A percentile compares a stretch with the other conserved stretches of the same genome.
These are phyloP conservation scores for Fusarium cyanostomum DNA, from an alignment of 2,329 filamentous ascomycete genomes.

Conservation along the genomic window DNA sequence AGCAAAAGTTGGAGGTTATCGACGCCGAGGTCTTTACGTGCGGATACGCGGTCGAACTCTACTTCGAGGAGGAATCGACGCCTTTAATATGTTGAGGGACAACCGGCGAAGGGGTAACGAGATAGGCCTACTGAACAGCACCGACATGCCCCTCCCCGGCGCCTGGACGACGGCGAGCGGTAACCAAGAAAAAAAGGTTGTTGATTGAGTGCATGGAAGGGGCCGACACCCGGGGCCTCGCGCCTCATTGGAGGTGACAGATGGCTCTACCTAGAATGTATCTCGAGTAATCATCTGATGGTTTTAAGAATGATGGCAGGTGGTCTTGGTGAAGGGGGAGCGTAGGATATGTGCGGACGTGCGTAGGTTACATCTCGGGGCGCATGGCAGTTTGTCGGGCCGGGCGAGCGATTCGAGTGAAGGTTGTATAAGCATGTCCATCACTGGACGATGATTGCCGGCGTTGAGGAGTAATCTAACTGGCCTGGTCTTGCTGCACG, in stretches of 20 bases:
- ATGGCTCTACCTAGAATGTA: conserved; percentile 45
- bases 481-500: conserved; percentile 7
- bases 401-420: conserved; percentile 21
- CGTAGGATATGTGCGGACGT: conserved; percentile 34
- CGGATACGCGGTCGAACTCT: conserved; percentile 34
- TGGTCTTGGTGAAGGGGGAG: conserved; percentile 39
- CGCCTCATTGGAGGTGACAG: conserved; percentile 29
- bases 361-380: conserved; percentile 32
- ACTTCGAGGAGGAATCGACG: conserved; percentile 34
- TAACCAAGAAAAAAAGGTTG: conserved; percentile 28
- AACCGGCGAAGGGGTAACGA: conserved; percentile 24
- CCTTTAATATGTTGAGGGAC: conserved; percentile 37
- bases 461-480: conserved; percentile 24
- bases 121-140: conserved; percentile 32
- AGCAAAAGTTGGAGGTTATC: conserved; percentile 42
- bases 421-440: conserved; percentile 16
- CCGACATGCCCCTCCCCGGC: conserved; percentile 23
- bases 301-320: conserved; percentile 41
- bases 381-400: conserved; percentile 15
- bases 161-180: conserved; percentile 28
- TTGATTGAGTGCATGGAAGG: conserved; percentile 35
- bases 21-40: conserved; percentile 32
- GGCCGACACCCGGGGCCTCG: conserved; percentile 22
- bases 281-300: conserved; percentile 45
- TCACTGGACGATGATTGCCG: conserved; percentile 19